Percentiles rank a stretch among this genome's conserved stretches.
These are phyloP conservation scores for Leptographium flavum DNA, from an alignment of 2,329 filamentous ascomycete genomes.

Conservation along the genomic window DNA sequence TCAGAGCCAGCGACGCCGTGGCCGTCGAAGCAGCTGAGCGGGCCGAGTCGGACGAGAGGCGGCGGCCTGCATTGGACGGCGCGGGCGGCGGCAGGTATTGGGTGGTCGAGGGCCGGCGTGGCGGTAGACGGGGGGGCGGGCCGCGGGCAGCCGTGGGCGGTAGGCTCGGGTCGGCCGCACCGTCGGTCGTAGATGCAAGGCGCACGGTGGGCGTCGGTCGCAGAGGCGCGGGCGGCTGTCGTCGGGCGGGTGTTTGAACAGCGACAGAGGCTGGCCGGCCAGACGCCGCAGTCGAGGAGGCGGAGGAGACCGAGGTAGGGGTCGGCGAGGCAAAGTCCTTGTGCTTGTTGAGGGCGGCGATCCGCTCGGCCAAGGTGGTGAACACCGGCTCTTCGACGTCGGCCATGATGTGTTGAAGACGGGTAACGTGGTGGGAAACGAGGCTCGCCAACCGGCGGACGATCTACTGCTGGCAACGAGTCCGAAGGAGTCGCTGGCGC, in stretches of 20 bases:
- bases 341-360: slow-evolving; percentile 48
- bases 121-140: slow-evolving; percentile 32
- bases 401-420: slow-evolving; percentile 28
- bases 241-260: not conserved
- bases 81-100: slow-evolving; percentile 22
- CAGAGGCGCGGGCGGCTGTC: not conserved
- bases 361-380: slow-evolving; percentile 45
- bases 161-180: too few species aligned
- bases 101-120: slow-evolving; percentile 32
- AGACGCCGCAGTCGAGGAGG: not conserved
- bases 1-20: slow-evolving; percentile 34
- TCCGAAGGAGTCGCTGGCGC: too few species aligned
- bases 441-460: not conserved
- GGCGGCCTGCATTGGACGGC: slow-evolving; percentile 20
- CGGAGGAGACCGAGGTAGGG: too few species aligned
- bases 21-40: slow-evolving; percentile 37
- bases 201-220: slow-evolving; percentile 10
- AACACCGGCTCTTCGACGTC: slow-evolving; percentile 49
- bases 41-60: slow-evolving; percentile 44
- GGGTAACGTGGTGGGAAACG: not conserved
- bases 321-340: slow-evolving; percentile 32
- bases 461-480: too few species aligned
- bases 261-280: not conserved
- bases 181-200: too few species aligned
- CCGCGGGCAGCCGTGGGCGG: slow-evolving; percentile 21